These are phyloP conservation scores for Epithemia pelagica DNA, from an alignment of 108 stramenopile genomes.

Conservation along the genomic window DNA sequence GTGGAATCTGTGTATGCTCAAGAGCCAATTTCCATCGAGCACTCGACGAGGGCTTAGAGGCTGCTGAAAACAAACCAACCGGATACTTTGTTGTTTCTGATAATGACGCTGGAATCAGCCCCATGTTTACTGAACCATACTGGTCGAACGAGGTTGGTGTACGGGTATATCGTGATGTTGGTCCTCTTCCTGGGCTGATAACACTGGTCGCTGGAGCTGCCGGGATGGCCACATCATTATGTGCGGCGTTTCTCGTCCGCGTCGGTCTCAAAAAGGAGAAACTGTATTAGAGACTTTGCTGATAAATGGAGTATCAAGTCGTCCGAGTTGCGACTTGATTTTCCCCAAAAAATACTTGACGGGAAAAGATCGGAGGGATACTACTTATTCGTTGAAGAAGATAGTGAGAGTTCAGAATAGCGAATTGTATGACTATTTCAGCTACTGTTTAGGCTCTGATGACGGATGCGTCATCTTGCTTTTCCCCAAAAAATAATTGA, in stretches of 20 bases:
- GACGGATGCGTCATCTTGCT: too few relatives aligned
- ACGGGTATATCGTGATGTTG: conserved; percentile 51
- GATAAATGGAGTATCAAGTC: too few relatives aligned
- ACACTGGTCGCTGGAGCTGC: conserved; percentile 39
- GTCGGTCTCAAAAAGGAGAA: conserved; percentile 69
- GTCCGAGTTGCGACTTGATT: too few relatives aligned
- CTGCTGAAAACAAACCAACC: conserved; percentile 50
- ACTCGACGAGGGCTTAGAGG: conserved; percentile 59
- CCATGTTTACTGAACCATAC: conserved; percentile 76
- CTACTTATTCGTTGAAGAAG: too few relatives aligned
- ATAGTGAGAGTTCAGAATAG: too few relatives aligned
- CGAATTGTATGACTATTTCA: too few relatives aligned
- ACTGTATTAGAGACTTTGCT: conserved; percentile 60
- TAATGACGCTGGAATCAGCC: conserved; percentile 61
- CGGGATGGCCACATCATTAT: conserved; percentile 23
- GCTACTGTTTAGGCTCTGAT: too few relatives aligned
- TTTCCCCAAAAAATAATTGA: too few relatives aligned
- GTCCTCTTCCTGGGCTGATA: conserved; percentile 34
- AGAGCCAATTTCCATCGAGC: conserved; percentile 73
- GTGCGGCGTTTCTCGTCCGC: conserved; percentile 42
- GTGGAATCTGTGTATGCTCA: conserved; percentile 55
- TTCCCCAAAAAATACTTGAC: too few relatives aligned
- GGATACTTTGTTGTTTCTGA: conserved; percentile 47
- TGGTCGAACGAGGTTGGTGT: conserved; percentile 71
- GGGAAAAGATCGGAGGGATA: too few relatives aligned